A percentile compares a stretch with the other conserved stretches of the same genome.
Evolutionary conservation across 306 rosid species (phyloP).

Genomic region (Trichosanthes cucumerina): DNA sequence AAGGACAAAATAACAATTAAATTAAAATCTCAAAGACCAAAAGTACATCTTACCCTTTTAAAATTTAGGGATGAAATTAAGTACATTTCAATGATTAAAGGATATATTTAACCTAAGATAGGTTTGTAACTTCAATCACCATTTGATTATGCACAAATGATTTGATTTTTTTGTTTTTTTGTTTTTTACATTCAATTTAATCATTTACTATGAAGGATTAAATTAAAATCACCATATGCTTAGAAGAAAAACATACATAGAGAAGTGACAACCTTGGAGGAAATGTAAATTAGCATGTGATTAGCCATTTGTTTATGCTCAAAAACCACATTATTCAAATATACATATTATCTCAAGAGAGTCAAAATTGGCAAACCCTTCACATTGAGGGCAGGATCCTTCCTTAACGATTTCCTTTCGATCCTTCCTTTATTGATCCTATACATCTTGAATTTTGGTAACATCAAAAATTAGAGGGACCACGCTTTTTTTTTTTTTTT

Average conservation of each 20-base stretch:
- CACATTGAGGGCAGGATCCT: conserved; percentile 44
- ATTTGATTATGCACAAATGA: background rate
- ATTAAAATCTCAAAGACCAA: too few relatives aligned
- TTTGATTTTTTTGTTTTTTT: background rate
- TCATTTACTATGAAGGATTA: too few relatives aligned
- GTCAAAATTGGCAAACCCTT: conserved; percentile 24
- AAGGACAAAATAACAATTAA: too few relatives aligned
- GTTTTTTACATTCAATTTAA: too few relatives aligned
- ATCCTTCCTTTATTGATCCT: conserved; percentile 32
- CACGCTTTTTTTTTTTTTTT: background rate
- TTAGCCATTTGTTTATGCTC: conserved; percentile 22
- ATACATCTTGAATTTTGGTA: conserved; percentile 7
- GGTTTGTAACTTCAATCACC: background rate
- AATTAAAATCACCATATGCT: too few relatives aligned
- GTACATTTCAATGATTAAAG: background rate
- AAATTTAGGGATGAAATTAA: too few relatives aligned
- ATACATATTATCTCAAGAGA: conserved; percentile 19
- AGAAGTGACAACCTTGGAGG: background rate
- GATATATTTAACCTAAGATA: background rate
- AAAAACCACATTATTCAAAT: background rate
- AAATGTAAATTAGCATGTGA: conserved; percentile 44
- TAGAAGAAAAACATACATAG: background rate
- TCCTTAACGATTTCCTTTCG: conserved; percentile 46
- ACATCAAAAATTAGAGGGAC: background rate
- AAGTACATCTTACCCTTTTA: too few relatives aligned